phyloP scores from a whole-genome alignment of 1,284 basidiomycete genomes.

The Cryptococcus sp. region DNA sequence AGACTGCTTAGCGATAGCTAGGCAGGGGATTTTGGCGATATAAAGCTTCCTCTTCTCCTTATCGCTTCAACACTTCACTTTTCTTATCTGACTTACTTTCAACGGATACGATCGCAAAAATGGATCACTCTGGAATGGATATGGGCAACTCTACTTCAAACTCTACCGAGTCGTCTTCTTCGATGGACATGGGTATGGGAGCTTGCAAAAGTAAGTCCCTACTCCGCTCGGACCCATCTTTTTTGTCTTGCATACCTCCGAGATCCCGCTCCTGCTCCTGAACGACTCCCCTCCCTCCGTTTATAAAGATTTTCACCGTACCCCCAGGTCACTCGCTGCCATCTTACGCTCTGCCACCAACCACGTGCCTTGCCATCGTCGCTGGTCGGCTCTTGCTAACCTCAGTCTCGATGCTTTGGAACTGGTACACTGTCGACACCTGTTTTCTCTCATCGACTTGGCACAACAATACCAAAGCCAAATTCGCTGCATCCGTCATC shows the following conservation, averaged over 20 bases:
- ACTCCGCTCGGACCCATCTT: background rate
- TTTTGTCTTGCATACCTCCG: background rate
- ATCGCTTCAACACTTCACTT: background rate
- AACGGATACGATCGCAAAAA: background rate
- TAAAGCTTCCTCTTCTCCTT: background rate
- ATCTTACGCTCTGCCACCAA: no score
- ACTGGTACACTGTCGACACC: conserved; percentile 45
- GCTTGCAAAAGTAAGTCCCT: background rate
- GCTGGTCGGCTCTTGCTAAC: no score
- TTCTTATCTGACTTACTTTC: background rate
- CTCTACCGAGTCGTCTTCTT: background rate
- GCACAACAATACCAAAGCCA: conserved; percentile 42
- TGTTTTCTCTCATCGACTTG: conserved; percentile 48
- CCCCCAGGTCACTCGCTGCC: no score
- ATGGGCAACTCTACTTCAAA: background rate
- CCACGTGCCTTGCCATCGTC: no score
- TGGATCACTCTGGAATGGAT: background rate
- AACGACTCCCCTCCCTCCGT: background rate
- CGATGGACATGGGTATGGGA: background rate
- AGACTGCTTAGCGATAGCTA: no score
- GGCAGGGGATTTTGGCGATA: background rate
- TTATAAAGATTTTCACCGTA: no score
- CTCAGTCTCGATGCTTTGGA: conserved; percentile 47
- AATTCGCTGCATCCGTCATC: conserved; percentile 46
- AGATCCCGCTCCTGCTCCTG: background rate